Percentiles rank a stretch among this genome's conserved stretches.
phyloP scores from a whole-genome alignment of 2,329 filamentous ascomycete genomes.

The Hypoxylon sp. region DNA sequence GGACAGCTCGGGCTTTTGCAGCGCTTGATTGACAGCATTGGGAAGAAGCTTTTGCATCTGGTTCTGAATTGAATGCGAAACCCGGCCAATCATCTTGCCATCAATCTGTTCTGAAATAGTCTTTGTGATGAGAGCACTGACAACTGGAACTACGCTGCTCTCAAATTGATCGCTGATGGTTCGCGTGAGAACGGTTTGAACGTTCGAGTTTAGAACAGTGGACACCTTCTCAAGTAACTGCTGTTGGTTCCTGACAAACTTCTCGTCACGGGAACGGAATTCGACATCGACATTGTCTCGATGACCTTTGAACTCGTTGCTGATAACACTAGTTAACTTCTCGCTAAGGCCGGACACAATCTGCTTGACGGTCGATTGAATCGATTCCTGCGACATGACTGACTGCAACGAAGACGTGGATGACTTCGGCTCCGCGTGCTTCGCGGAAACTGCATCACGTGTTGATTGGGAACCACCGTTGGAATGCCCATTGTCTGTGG shows the following conservation, averaged over 20 bases:
- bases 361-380: conserved; percentile 68
- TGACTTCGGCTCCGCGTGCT: conserved; percentile 53
- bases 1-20: conserved; percentile 81
- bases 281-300: conserved; percentile 77
- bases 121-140: conserved; percentile 76
- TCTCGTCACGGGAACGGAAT: conserved; percentile 64
- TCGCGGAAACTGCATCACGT: conserved; percentile 54
- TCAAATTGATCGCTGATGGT: conserved; percentile 85
- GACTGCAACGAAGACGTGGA: conserved; percentile 45
- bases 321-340: conserved; percentile 63
- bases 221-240: conserved; percentile 72
- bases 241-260: conserved; percentile 67
- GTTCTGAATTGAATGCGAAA: conserved; percentile 77
- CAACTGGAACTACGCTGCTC: conserved; percentile 79
- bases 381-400: conserved; percentile 58
- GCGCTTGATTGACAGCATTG: conserved; percentile 73
- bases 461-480: conserved; percentile 59
- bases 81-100: conserved; percentile 74
- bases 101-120: conserved; percentile 80
- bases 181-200: conserved; percentile 79
- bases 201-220: conserved; percentile 73
- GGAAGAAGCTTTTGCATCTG: conserved; percentile 82
- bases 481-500: conserved; percentile 56
- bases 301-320: conserved; percentile 70
- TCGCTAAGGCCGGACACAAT: conserved; percentile 67